phyloP scores from a whole-genome alignment of 1,284 basidiomycete species.

The Microbotryum silenes-acaulis region DNA sequence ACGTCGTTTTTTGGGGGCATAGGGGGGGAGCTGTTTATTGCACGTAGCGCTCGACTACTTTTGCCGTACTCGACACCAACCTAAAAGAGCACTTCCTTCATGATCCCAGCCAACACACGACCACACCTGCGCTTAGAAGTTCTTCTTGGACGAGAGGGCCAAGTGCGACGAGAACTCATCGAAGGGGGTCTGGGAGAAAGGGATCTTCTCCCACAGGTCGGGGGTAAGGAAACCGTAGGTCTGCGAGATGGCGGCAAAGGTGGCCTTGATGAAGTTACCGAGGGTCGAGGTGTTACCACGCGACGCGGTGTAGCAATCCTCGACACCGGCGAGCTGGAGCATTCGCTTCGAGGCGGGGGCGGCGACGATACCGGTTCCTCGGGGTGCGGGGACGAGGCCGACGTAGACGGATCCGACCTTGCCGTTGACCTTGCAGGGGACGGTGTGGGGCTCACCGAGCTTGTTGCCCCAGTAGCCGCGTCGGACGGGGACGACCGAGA shows the following conservation, averaged over 20 bases:
- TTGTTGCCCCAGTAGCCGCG: slow-evolving; percentile 93
- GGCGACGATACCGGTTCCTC: slow-evolving; percentile 99
- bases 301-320: slow-evolving; percentile 89
- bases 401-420: slow-evolving; percentile 99
- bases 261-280: slow-evolving; percentile 99
- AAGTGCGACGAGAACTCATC: slow-evolving; percentile 90
- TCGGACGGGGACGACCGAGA: slow-evolving; percentile 91
- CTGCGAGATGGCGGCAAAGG: slow-evolving; percentile 94
- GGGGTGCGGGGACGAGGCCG: slow-evolving; percentile 91
- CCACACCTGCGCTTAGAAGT: neutral
- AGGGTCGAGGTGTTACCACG: slow-evolving; percentile 98
- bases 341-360: slow-evolving; percentile 95
- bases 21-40: no score
- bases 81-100: no score
- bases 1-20: neutral
- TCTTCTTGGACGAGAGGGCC: slow-evolving; percentile 71
- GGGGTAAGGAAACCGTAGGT: slow-evolving; percentile 97
- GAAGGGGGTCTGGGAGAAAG: slow-evolving; percentile 68
- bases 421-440: slow-evolving; percentile 95
- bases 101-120: neutral
- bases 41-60: no score
- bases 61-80: no score
- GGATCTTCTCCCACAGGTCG: slow-evolving; percentile 93
- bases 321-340: slow-evolving; percentile 93
- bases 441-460: slow-evolving; percentile 97